Evolutionary conservation across 805 yeast species (phyloP), one percentile per base, ranked within the genome.

Genomic region (Hanseniaspora clermontiae): DNA sequence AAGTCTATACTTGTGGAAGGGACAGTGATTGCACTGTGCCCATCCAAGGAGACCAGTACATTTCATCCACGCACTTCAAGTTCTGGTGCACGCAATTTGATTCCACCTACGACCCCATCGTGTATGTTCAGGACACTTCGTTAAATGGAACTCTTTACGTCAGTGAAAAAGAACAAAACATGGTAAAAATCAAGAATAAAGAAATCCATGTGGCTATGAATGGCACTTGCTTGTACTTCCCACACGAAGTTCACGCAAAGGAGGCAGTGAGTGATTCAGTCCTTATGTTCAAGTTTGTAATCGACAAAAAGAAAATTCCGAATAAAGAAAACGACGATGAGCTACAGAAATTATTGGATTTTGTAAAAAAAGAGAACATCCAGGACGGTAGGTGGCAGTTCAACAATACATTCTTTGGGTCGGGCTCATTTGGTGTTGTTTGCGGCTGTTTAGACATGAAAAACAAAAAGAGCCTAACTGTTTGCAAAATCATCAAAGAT

Each of bases 21-120:
- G 65, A 66, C 27, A 58, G 55, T 1, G 58, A 61, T 6, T 70
- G 68, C 31, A 65, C 68, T 57, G 64, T 72, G 7, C 43, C 76
- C 7, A 59, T 69, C 3, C 43, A 76, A 2, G 55, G 63, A 3
- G 70, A 75, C 59, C 68, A 71, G 0, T 67, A 72, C 1, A 65
- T 79, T 2, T 79, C 83, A 0, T 61, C 70, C 1, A 56, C 68
- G 0, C 85, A 81, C 61, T 79, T 78, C 55, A 60, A 66, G 8
- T 60, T 78, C 5, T 78, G 81, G 81, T 66, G 69, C 0, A 67
- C 75, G 4, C 68, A 74, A 43, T 81, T 81, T 63, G 83, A 80
- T 62, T 72, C 72, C 0, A 66, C 68, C 5, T 71, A 75, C 7
- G 62, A 71, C 1, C 79, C 81, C 0, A 59, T 78, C 58, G 70